Base-by-base conservation (phyloP, 2,329 filamentous ascomycete species). In the Aspergillus niger region DNA sequence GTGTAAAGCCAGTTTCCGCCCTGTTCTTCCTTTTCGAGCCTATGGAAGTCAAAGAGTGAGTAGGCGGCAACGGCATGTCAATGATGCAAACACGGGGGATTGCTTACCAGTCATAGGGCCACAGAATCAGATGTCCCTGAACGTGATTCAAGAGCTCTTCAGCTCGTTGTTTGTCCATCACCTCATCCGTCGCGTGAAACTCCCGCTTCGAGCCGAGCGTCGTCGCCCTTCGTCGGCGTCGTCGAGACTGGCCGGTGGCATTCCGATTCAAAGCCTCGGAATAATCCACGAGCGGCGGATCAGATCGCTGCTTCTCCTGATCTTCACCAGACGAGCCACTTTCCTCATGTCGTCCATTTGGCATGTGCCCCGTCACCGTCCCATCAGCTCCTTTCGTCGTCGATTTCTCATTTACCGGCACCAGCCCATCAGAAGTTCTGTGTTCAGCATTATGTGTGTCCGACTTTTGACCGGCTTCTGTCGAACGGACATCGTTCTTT, bases 1-100 rank as follows among this genome's bases (percentile, higher is more conserved):
- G 94, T 92, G 78, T 97, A 98, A 64, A 97, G 85, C 95, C 95
- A 99, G 73, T 97, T 96, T 59, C 92, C 91, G 66, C 92, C 93
- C 71, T 89, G 87, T 80, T 98, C 95, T 79, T 98, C 95, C 58
- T 89, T 90, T 69, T 90, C 86, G 57, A 97, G 85, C 92, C 83
- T 85, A 54, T 20, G 20, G 11, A 28, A 30, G 38, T 54, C 17
- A 36, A 32, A 36, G 8, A 11, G 61, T 67, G 30, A 70, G 63
- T 58, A 65, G 32, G 13, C 28, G 28, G 28, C 15, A 38, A 51
- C 24, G 22, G 44, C 15, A 17, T 52, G 5, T 47, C 17, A 53
- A 55, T 6, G 11, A 24, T 17, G 17, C 30, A 32, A 43, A 13
- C 38, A n/a, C 10, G n/a, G 47, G n/a, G 28, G 17, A 60, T 24